phyloP scores from a whole-genome alignment of 2,329 filamentous ascomycete genomes.

The Lizonia empirigonia region DNA sequence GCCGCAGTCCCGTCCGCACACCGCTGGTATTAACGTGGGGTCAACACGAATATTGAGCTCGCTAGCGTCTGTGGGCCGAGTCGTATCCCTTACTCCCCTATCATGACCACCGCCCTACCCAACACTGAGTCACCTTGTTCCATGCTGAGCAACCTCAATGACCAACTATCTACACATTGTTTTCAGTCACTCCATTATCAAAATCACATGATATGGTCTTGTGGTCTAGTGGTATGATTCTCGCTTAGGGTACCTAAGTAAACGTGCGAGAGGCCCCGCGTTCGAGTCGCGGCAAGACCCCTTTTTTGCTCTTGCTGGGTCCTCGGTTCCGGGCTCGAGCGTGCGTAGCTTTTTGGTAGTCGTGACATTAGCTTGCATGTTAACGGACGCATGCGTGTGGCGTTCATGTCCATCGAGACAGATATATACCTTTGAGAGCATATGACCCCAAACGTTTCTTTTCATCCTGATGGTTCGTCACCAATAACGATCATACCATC shows the following conservation, averaged over 20 bases:
- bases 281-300: conserved; percentile 24
- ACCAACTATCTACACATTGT: not conserved
- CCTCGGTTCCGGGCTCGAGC: no score
- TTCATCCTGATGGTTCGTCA: no score
- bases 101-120: not conserved
- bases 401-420: no score
- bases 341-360: not conserved
- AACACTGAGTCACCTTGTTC: not conserved
- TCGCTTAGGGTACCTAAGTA: conserved; percentile 62
- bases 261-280: conserved; percentile 21
- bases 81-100: not conserved
- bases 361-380: not conserved
- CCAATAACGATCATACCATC: no score
- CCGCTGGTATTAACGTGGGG: not conserved
- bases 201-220: conserved; percentile 1
- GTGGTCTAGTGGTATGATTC: conserved; percentile 64
- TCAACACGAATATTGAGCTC: conserved; percentile 4
- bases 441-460: no score
- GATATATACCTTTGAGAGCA: no score
- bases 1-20: not conserved
- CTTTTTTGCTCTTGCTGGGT: not conserved
- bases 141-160: no score
- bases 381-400: no score
- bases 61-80: conserved; percentile 5
- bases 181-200: not conserved